These are phyloP conservation scores for Persicaria tinctoria DNA, from an alignment of 148 eudicot species.

Conservation along the genomic window DNA sequence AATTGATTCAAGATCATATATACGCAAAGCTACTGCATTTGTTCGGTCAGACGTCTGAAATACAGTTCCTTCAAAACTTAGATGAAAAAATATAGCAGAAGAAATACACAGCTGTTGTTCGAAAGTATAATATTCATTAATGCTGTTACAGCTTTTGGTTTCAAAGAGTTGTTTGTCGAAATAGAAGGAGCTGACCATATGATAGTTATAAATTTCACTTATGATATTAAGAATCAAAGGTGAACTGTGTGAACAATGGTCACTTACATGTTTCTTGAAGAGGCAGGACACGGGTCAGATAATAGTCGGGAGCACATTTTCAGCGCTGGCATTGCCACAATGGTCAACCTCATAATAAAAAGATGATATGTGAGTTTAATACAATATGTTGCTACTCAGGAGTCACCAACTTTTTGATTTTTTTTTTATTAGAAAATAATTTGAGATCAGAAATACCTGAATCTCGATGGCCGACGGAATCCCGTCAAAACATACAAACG, in stretches of 20 bases:
- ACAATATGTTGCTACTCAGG: too few relatives aligned
- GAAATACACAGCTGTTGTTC: neutral
- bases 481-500: too few relatives aligned
- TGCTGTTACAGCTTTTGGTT: neutral
- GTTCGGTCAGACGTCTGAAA: neutral
- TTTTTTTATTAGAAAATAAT: too few relatives aligned
- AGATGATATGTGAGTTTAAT: too few relatives aligned
- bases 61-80: neutral
- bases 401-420: too few relatives aligned
- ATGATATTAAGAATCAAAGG: neutral
- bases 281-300: slow-evolving; percentile 67
- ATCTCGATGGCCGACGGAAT: too few relatives aligned
- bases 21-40: neutral
- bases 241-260: neutral
- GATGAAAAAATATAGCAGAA: neutral
- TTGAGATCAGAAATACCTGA: too few relatives aligned
- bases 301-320: slow-evolving; percentile 86
- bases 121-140: neutral
- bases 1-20: neutral
- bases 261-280: slow-evolving; percentile 86
- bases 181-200: neutral
- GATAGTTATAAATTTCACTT: neutral
- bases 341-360: too few relatives aligned
- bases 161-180: neutral
- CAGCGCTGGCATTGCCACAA: slow-evolving; percentile 9